phyloP scores from a whole-genome alignment of 192 early-diverging fungal species.

The Dispira simplex region DNA sequence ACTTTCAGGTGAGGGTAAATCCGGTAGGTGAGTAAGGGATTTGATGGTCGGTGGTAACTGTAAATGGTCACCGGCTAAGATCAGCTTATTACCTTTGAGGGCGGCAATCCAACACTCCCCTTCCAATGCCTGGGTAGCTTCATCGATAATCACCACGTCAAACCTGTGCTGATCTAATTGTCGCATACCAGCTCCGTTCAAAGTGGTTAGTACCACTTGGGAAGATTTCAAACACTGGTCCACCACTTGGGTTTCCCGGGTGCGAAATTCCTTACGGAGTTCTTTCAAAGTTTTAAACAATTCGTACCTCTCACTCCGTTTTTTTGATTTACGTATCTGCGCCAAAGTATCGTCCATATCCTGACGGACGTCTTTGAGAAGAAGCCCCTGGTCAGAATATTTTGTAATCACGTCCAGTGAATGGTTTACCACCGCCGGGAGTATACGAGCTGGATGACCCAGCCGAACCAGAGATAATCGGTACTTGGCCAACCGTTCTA shows the following conservation, averaged over 20 bases:
- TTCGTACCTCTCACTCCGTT: conserved; percentile 37
- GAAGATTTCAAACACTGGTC: conserved; percentile 35
- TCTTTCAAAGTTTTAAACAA: conserved; percentile 46
- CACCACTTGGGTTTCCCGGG: conserved; percentile 53
- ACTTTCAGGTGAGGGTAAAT: conserved; percentile 14
- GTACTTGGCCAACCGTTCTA: conserved; percentile 51
- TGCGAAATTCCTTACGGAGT: conserved; percentile 48
- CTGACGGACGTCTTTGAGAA: conserved; percentile 55
- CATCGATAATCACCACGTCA: conserved; percentile 80
- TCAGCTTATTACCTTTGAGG: conserved; percentile 44
- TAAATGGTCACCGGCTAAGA: conserved; percentile 81
- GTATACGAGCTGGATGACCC: conserved; percentile 73
- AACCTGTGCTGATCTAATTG: conserved; percentile 30
- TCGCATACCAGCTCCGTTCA: conserved; percentile 47
- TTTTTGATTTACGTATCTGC: conserved; percentile 44
- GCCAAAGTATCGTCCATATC: conserved; percentile 59
- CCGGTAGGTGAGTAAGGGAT: conserved; percentile 16
- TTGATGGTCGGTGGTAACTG: conserved; percentile 83
- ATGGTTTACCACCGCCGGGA: conserved; percentile 45
- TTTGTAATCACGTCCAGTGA: conserved; percentile 52
- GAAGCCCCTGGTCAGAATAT: conserved; percentile 48
- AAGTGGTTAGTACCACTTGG: conserved; percentile 58
- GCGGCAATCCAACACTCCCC: conserved; percentile 86
- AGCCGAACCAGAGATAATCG: conserved; percentile 53
- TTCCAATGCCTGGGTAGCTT: conserved; percentile 73